Evolutionary conservation across 1,139 yeast genomes (phyloP), one percentile per base, ranked within the genome.

Genomic region (Scheffersomyces quercinus): DNA sequence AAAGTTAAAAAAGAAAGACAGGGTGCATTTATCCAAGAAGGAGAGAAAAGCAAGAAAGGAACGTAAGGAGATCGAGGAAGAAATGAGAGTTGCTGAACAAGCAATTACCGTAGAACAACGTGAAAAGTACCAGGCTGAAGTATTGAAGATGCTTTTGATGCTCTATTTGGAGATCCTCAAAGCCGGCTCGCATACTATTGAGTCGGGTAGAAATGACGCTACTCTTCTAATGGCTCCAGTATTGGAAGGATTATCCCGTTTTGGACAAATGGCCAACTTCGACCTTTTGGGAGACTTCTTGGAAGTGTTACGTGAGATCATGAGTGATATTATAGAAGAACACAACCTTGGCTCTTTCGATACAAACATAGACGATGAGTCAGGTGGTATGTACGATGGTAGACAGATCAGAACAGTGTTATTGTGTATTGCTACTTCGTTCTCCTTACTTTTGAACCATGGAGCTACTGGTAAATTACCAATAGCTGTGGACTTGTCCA

Each of bases 231-330:
- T 89, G 75, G 96, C 95, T 7, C 77, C 93, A 0, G 95, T 93
- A 0, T 73, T 93, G 42, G 98, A 93, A 70, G 98, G 98, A 5
- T 69, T 93, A 45, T 88, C 97, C 2, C 82, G 82, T 60, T 90
- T 85, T 60, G 96, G 98, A 3, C 93, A 85, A 58, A 84, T 91
- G 83, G 91, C 95, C 31, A 93, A 93, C 60, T 82, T 93, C 43
- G 98, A 93, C 53, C 73, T 93, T 42, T 77, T 93, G 54, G 98
- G 98, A 28, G 99, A 93, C 62, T 83, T 93, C 64, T 73, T 93
- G 39, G 95, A 87, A 62, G 96, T 90, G 3, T 75, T 93, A 59
- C 76, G 95, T 54, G 98, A 93, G 64, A 77, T 88, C 28, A 80
- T 87, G 65, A 57, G 65, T 15, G 85, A 81, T 49, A 64, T 71